Conservation (phyloP, 371 early-diverging fungal species). For the Mortierella sp. region DNA sequence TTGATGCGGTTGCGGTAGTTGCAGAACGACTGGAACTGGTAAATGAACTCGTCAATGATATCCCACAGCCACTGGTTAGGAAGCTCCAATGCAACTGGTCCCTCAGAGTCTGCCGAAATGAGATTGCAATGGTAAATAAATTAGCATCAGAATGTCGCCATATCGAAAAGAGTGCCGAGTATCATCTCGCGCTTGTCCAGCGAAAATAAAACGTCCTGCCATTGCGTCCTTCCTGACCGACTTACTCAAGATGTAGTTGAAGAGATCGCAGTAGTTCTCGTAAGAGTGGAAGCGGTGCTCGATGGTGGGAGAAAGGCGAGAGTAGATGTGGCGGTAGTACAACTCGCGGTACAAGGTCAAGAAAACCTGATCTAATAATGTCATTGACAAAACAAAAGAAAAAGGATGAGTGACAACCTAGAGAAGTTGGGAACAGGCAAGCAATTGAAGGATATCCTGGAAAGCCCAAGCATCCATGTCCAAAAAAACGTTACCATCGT, state of each 20-base stretch:
- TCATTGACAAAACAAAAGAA: slow-evolving; percentile 12
- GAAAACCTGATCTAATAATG: slow-evolving; percentile 92
- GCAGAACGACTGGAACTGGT: slow-evolving; percentile 98
- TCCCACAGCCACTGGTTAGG: slow-evolving; percentile 99
- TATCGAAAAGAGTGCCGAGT: too few relatives aligned
- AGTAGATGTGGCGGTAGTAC: slow-evolving; percentile 96
- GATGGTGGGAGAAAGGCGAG: slow-evolving; percentile 88
- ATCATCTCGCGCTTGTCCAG: too few relatives aligned
- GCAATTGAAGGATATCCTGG: too few relatives aligned
- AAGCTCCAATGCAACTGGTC: slow-evolving; percentile 88
- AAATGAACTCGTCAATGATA: slow-evolving; percentile 98
- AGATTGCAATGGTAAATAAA: background rate
- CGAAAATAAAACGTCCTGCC: background rate
- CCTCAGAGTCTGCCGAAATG: slow-evolving; percentile 88
- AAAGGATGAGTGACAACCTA: too few relatives aligned
- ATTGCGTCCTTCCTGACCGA: background rate
- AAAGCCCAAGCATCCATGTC: too few relatives aligned
- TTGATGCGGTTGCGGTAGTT: slow-evolving; percentile 89
- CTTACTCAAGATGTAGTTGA: slow-evolving; percentile 94
- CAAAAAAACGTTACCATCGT: slow-evolving; percentile 76
- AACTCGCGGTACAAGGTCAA: slow-evolving; percentile 95
- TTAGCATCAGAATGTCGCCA: too few relatives aligned
- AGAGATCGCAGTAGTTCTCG: slow-evolving; percentile 95
- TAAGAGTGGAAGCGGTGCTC: slow-evolving; percentile 94
- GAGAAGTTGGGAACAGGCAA: too few relatives aligned